These are phyloP conservation scores for Pontederia crassipes DNA, from an alignment of 176 grass and related monocot genomes.

Conservation along the genomic window DNA sequence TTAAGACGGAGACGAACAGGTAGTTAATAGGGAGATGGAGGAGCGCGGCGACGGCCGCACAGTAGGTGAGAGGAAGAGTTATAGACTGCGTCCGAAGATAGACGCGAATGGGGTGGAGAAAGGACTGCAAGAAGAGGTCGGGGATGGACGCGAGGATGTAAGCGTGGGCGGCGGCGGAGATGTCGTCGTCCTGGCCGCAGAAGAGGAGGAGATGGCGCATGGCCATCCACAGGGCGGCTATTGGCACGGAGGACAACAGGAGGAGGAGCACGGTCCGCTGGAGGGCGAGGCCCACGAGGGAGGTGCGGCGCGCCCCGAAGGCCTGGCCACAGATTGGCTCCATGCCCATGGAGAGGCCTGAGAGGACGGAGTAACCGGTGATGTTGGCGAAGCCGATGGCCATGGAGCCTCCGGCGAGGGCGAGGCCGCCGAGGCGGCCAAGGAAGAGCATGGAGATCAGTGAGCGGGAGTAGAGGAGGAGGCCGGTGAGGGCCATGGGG, in stretches of 20 bases:
- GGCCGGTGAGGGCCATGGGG: conserved; percentile 49
- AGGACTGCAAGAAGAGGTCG: conserved; percentile 65
- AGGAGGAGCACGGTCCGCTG: conserved; percentile 60
- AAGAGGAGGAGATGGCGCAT: conserved; percentile 57
- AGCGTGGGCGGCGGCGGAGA: conserved; percentile 48
- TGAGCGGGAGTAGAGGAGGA: conserved; percentile 66
- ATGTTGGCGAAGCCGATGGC: conserved; percentile 85
- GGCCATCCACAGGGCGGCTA: conserved; percentile 56
- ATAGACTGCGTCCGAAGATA: conserved; percentile 71
- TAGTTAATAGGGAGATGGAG: conserved; percentile 70
- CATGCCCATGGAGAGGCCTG: conserved; percentile 70
- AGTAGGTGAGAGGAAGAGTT: conserved; percentile 62
- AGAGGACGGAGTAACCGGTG: conserved; percentile 81
- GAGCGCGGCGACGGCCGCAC: conserved; percentile 35
- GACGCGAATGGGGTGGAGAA: conserved; percentile 69
- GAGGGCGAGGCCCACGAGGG: conserved; percentile 44
- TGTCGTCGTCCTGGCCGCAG: conserved; percentile 63
- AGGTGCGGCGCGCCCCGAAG: conserved; percentile 47
- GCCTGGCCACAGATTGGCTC: conserved; percentile 75
- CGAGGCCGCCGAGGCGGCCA: conserved; percentile 45
- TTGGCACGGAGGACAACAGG: conserved; percentile 44
- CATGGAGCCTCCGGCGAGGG: conserved; percentile 61
- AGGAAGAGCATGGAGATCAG: conserved; percentile 78
- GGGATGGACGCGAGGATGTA: conserved; percentile 72
- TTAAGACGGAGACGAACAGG: conserved; percentile 36